These are phyloP conservation scores for Globisporangium middletonii DNA, from an alignment of 352 stramenopile genomes.

Conservation along the genomic window DNA sequence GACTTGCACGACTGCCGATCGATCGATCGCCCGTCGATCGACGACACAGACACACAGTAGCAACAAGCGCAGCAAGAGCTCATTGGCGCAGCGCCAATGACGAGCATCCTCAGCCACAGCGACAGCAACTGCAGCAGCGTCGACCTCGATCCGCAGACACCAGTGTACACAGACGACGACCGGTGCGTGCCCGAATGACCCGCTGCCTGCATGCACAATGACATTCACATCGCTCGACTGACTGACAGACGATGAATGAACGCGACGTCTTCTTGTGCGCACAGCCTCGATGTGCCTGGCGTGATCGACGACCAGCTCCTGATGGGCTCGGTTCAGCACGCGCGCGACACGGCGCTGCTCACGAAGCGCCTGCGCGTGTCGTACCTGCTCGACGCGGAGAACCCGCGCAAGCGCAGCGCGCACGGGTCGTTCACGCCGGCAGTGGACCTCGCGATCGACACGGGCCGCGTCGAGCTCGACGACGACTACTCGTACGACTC, in stretches of 20 bases:
- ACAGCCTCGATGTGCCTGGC: slow-evolving; percentile 55
- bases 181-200: slow-evolving; percentile 6
- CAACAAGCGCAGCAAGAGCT: background rate
- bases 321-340: slow-evolving; percentile 55
- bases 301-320: slow-evolving; percentile 48
- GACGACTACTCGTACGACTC: slow-evolving; percentile 56
- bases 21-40: background rate
- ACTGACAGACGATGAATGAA: background rate
- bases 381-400: slow-evolving; percentile 55
- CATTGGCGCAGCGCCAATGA: slow-evolving; percentile 1
- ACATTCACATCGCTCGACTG: background rate
- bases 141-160: slow-evolving; percentile 2
- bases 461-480: slow-evolving; percentile 49
- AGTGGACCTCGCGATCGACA: slow-evolving; percentile 20
- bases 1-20: background rate
- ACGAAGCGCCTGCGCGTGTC: slow-evolving; percentile 41
- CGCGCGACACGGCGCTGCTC: slow-evolving; percentile 43
- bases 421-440: slow-evolving; percentile 12
- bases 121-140: slow-evolving; percentile 1
- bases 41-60: background rate
- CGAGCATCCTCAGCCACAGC: slow-evolving; percentile 3
- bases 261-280: background rate
- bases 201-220: background rate
- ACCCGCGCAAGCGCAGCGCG: slow-evolving; percentile 43
- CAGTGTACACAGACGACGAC: slow-evolving; percentile 9